Base-by-base conservation (phyloP, 345 rosid species). In the Dipteronia sinensis region DNA sequence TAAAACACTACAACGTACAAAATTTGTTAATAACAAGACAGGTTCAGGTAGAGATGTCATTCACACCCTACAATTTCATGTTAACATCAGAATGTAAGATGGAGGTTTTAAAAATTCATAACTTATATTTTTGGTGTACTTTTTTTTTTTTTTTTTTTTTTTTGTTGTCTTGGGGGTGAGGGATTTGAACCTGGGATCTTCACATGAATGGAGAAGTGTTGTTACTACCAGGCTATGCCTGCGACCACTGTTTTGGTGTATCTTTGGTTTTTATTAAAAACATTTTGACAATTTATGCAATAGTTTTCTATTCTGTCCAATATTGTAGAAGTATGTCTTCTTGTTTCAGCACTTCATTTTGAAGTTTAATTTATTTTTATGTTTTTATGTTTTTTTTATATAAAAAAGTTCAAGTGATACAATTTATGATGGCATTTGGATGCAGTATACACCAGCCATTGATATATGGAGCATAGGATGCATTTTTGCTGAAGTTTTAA, bases 401-500 rank as follows among this genome's bases (percentile, higher is more conserved):
- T 0, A 5, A 4, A 51, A 53, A 53, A 53, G n/a, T 16, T 15
- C n/a, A 13, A 53, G 2, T 53, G 58, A 15, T 53, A 3, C 63
- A 27, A 49, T 44, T 11, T 65, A 20, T 49, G 19, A 31, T 79
- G 73, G 23, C 27, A 66, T 78, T 68, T 80, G 73, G 72, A 40
- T 89, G 81, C 92, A 95, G 98, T 95, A 95, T 83, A 95, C 98
- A 40, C 96, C 98, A 19, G 98, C 98, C 71, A 93, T 95, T 78
- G 98, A 95, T 79, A 89, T 95, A 73, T 95, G 98, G 98, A 90
- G 98, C 80, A 95, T 95, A 82, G 98, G 98, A 72, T 93, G 98
- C 88, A 95, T 95, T 82, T 95, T 95, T 76, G 98, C 97, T 20
- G 98, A 95, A 79, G 97, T 95, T 64, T 82, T 93, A 78, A 89